These are phyloP conservation scores for Pythium rishiriense DNA, from an alignment of 352 stramenopile genomes.

Conservation along the genomic window DNA sequence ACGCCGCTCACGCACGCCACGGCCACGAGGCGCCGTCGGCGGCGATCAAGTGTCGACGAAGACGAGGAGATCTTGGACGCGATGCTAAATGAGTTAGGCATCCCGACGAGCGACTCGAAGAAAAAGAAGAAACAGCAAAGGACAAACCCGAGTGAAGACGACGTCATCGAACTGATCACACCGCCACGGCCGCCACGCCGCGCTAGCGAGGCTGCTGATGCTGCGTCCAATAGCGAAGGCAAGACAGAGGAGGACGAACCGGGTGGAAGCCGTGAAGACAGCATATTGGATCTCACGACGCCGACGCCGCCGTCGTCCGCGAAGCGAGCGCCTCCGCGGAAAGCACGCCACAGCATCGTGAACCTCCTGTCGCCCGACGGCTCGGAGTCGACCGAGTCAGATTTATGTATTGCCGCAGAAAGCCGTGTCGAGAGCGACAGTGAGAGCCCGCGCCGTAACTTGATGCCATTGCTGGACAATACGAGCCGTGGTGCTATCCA, in stretches of 20 bases:
- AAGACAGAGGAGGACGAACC: not conserved
- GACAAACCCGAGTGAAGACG: not conserved
- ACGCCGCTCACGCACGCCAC: not conserved
- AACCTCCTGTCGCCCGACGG: conserved; percentile 43
- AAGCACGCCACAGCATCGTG: conserved; percentile 35
- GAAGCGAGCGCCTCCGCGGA: not conserved
- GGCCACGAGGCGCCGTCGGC: not conserved
- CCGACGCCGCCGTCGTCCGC: conserved; percentile 20
- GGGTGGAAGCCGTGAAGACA: not conserved
- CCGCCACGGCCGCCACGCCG: conserved; percentile 12
- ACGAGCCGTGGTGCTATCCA: too few species aligned
- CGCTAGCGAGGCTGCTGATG: not conserved
- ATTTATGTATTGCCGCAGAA: not conserved
- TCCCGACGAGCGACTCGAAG: conserved; percentile 22
- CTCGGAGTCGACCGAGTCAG: not conserved
- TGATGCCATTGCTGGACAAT: not conserved
- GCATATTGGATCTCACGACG: conserved; percentile 28
- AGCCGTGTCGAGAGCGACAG: not conserved
- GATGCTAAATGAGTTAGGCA: conserved; percentile 27
- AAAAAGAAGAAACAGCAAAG: not conserved
- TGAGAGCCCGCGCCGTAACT: not conserved
- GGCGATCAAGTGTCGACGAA: conserved; percentile 12
- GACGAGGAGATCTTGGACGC: conserved; percentile 21
- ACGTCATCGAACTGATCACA: conserved; percentile 27
- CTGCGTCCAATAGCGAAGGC: not conserved